These are phyloP conservation scores for Penicillium arizonense DNA, from an alignment of 495 filamentous ascomycete species.

Conservation along the genomic window DNA sequence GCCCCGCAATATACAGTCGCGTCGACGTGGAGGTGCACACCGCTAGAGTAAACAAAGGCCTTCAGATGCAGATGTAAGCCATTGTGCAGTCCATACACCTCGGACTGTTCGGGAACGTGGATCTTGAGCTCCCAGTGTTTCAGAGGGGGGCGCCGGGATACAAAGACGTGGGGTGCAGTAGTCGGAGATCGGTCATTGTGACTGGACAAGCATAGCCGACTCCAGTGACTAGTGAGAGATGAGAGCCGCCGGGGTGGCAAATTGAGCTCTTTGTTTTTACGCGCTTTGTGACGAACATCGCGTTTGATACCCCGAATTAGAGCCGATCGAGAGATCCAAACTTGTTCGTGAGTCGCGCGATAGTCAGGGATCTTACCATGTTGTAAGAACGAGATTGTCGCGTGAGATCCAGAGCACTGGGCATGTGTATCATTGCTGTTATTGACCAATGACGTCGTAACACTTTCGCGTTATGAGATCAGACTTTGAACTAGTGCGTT, in stretches of 20 bases:
- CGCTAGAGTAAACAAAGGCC: not conserved
- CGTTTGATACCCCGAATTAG: slow-evolving; percentile 2
- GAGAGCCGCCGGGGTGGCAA: slow-evolving; percentile 19
- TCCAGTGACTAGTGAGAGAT: slow-evolving; percentile 23
- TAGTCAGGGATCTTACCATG: too few relatives aligned
- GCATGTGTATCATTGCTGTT: not conserved
- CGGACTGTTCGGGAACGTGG: not conserved
- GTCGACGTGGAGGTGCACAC: not conserved
- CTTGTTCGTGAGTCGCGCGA: not conserved
- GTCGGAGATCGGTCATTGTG: slow-evolving; percentile 9
- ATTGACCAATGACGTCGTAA: not conserved
- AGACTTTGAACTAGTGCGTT: not conserved
- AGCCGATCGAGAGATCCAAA: not conserved
- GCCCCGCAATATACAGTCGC: not conserved
- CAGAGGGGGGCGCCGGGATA: slow-evolving; percentile 16
- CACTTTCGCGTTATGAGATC: not conserved
- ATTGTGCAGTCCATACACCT: not conserved
- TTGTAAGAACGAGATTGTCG: not conserved
- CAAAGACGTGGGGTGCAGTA: slow-evolving; percentile 22
- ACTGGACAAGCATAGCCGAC: slow-evolving; percentile 11
- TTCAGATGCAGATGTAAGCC: not conserved
- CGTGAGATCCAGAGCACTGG: not conserved
- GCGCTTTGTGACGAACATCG: not conserved
- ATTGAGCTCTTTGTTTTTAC: slow-evolving; percentile 1
- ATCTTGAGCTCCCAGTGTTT: slow-evolving; percentile 12